Evolutionary conservation across 2,329 filamentous ascomycete genomes (phyloP).

Genomic region (Ceratocystis variospora): DNA sequence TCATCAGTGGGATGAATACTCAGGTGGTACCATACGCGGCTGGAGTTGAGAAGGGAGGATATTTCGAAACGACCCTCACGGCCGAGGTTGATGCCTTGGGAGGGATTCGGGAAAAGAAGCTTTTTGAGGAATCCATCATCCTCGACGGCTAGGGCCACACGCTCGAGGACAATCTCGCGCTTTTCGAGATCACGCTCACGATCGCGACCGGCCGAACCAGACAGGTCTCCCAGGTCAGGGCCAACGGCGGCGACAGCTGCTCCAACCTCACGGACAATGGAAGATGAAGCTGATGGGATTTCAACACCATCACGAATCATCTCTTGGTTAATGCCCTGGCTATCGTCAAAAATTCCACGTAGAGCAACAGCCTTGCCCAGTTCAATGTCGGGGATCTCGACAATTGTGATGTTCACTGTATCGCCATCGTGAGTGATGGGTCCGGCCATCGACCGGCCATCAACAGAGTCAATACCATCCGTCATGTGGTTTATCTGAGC

Average conservation of each 20-base stretch:
- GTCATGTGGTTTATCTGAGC: conserved; percentile 55
- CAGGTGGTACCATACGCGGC: conserved; percentile 89
- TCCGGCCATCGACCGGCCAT: conserved; percentile 38
- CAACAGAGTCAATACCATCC: conserved; percentile 53
- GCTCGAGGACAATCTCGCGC: conserved; percentile 72
- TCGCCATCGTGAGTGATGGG: conserved; percentile 49
- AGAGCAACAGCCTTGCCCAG: conserved; percentile 81
- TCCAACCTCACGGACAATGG: conserved; percentile 76
- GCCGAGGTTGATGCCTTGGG: conserved; percentile 68
- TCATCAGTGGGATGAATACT: conserved; percentile 86
- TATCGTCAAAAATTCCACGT: conserved; percentile 84
- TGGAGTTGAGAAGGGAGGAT: conserved; percentile 58
- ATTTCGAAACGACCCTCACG: conserved; percentile 69
- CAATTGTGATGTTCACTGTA: conserved; percentile 74
- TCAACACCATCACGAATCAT: conserved; percentile 92
- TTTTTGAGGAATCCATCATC: conserved; percentile 70
- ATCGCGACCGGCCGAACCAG: conserved; percentile 52
- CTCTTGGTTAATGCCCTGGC: conserved; percentile 83
- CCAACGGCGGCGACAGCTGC: conserved; percentile 63
- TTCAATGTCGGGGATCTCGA: conserved; percentile 68
- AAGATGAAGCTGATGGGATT: conserved; percentile 59
- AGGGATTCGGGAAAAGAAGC: conserved; percentile 63
- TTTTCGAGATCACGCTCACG: conserved; percentile 68
- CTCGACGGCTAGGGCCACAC: conserved; percentile 68
- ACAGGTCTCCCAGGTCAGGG: conserved; percentile 63